A percentile compares a stretch with the other conserved stretches of the same genome.
These are phyloP conservation scores for Tuber umbilicatum DNA, from an alignment of 495 filamentous ascomycete species.

Conservation along the genomic window DNA sequence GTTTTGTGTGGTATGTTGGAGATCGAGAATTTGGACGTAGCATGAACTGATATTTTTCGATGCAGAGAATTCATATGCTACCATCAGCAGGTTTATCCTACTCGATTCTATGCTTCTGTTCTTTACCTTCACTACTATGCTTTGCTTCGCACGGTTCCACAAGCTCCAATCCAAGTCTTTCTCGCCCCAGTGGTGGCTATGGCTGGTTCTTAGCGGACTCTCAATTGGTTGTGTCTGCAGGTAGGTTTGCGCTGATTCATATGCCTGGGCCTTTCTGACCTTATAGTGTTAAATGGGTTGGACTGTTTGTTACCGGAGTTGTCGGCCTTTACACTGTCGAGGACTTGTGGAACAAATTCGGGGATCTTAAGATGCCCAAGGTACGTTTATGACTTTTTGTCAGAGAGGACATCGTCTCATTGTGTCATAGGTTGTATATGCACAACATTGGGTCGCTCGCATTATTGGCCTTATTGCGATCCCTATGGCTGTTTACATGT, in stretches of 20 bases:
- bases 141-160: slow-evolving; percentile 97
- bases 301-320: slow-evolving; percentile 85
- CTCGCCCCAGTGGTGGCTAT: slow-evolving; percentile 79
- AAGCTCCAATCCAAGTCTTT: slow-evolving; percentile 75
- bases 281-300: slow-evolving; percentile 90
- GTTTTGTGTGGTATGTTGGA: slow-evolving; percentile 60
- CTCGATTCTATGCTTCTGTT: slow-evolving; percentile 97
- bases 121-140: slow-evolving; percentile 91
- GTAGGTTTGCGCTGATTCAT: slow-evolving; percentile 8
- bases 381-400: slow-evolving; percentile 45
- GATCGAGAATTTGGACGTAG: not conserved
- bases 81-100: slow-evolving; percentile 95
- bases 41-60: slow-evolving; percentile 12
- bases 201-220: slow-evolving; percentile 83
- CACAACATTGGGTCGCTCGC: slow-evolving; percentile 69
- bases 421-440: slow-evolving; percentile 51
- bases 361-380: slow-evolving; percentile 82
- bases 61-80: slow-evolving; percentile 90
- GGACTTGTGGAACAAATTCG: slow-evolving; percentile 97
- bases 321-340: slow-evolving; percentile 94
- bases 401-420: slow-evolving; percentile 6
- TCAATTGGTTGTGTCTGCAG: slow-evolving; percentile 90
- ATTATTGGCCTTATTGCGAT: slow-evolving; percentile 82
- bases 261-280: slow-evolving; percentile 13
- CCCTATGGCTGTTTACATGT: slow-evolving; percentile 80